Percentiles rank a stretch among this genome's conserved stretches.
Conservation (phyloP, 2,329 filamentous ascomycete genomes). For the Colletotrichum aenigma region DNA sequence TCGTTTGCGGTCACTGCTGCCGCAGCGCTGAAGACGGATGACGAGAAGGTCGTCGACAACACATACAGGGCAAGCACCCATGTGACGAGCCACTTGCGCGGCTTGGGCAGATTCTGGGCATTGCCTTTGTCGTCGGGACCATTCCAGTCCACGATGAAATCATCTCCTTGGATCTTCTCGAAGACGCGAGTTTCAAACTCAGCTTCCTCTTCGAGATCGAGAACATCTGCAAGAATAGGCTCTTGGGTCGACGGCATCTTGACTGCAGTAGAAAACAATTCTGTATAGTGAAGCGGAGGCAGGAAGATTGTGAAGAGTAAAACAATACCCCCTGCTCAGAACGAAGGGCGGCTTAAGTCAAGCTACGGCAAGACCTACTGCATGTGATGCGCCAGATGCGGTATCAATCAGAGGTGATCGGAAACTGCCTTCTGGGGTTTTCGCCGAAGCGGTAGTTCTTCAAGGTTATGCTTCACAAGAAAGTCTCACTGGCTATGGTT, state of each 20-base stretch:
- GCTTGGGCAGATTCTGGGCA: conserved; percentile 6
- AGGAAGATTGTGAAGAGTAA: not conserved
- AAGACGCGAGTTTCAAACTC: not conserved
- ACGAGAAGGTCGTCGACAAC: not conserved
- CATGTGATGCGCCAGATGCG: not conserved
- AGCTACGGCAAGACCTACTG: not conserved
- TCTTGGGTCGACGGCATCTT: not conserved
- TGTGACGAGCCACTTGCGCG: not conserved
- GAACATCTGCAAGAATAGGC: not conserved
- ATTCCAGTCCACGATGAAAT: not conserved
- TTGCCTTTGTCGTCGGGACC: not conserved
- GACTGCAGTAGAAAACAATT: fast-evolving
- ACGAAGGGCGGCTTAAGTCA: not conserved
- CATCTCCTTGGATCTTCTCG: not conserved
- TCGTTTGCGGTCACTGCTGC: conserved; percentile 38
- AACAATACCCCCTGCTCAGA: fast-evolving
- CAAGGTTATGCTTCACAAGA: too few species aligned
- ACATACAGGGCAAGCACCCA: not conserved
- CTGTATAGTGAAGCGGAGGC: not conserved
- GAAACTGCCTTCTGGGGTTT: not conserved
- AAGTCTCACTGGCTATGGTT: too few species aligned
- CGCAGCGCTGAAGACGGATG: not conserved
- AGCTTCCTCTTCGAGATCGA: not conserved
- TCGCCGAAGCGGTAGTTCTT: too few species aligned
- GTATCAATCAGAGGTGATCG: not conserved